Percentiles rank a stretch among this genome's conserved stretches.
Evolutionary conservation across 352 stramenopile species (phyloP).

Genomic region (Globisporangium cystogenes): DNA sequence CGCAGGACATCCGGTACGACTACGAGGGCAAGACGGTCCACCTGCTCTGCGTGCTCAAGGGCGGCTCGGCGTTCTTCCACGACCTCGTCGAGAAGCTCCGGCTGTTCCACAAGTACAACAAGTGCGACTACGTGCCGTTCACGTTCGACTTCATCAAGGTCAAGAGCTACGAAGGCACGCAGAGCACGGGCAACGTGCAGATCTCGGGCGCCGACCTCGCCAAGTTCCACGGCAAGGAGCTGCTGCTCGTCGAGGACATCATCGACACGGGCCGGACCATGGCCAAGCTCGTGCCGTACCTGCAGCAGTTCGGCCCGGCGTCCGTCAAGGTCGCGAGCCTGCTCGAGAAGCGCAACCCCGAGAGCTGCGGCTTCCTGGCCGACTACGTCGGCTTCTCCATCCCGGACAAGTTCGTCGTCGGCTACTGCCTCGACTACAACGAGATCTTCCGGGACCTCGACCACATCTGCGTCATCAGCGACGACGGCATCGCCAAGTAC

Average conservation of each 20-base stretch:
- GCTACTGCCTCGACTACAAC: conserved; percentile 98
- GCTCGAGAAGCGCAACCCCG: conserved; percentile 91
- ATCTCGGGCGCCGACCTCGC: conserved; percentile 82
- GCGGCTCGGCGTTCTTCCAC: conserved; percentile 87
- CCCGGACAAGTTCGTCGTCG: conserved; percentile 94
- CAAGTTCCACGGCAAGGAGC: conserved; percentile 87
- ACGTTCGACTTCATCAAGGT: conserved; percentile 94
- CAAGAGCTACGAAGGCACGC: conserved; percentile 92
- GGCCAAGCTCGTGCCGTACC: conserved; percentile 83
- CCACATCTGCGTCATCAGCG: conserved; percentile 95
- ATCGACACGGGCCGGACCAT: conserved; percentile 96
- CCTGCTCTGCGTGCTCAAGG: conserved; percentile 91
- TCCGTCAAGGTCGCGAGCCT: conserved; percentile 90
- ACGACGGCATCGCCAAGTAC: conserved; percentile 88
- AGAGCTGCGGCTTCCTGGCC: conserved; percentile 86
- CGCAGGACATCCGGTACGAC: conserved; percentile 86
- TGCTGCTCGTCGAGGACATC: conserved; percentile 97
- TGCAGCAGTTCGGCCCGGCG: conserved; percentile 72
- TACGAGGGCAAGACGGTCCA: conserved; percentile 89
- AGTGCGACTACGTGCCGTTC: conserved; percentile 88
- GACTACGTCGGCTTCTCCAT: conserved; percentile 97
- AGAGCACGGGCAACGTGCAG: conserved; percentile 90
- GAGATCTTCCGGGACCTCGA: conserved; percentile 94
- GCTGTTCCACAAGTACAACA: conserved; percentile 85
- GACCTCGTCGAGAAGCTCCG: conserved; percentile 81